Conservation (phyloP, 1,139 yeast genomes). For the Yamadazyma dendronema region DNA sequence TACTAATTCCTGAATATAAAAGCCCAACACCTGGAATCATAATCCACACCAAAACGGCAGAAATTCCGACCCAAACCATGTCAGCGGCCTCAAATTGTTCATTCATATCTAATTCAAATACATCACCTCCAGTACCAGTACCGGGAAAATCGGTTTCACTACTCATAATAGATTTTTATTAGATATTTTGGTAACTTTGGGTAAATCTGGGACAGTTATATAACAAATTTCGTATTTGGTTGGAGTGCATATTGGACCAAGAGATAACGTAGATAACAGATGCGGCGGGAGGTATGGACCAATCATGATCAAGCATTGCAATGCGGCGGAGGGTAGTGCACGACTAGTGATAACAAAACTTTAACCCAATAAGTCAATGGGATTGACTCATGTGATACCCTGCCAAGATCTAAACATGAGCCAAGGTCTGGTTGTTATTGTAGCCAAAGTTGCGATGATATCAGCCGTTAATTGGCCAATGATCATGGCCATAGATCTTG, state of each 20-base stretch:
- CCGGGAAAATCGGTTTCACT: slow-evolving; percentile 30
- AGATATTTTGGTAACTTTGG: background rate
- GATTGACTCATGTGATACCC: background rate
- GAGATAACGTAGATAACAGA: background rate
- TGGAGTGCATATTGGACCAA: background rate
- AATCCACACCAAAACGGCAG: slow-evolving; percentile 81
- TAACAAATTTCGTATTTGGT: background rate
- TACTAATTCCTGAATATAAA: slow-evolving; percentile 83
- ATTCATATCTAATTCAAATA: slow-evolving; percentile 70
- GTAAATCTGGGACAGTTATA: background rate
- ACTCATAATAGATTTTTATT: slow-evolving; percentile 11
- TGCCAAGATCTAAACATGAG: background rate
- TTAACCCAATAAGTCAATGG: background rate
- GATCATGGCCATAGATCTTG: too few relatives aligned
- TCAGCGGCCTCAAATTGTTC: slow-evolving; percentile 70
- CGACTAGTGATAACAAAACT: background rate
- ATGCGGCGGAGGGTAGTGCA: too few relatives aligned
- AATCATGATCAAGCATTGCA: too few relatives aligned
- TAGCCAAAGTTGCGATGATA: too few relatives aligned
- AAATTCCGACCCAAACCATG: slow-evolving; percentile 84
- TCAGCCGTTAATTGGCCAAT: too few relatives aligned
- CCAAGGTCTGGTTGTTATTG: background rate
- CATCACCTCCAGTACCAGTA: slow-evolving; percentile 76
- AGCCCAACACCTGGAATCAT: slow-evolving; percentile 96
- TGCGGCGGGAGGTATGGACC: background rate